Conservation (phyloP, 2,329 filamentous ascomycete species). For the Fusarium agapanthi region DNA sequence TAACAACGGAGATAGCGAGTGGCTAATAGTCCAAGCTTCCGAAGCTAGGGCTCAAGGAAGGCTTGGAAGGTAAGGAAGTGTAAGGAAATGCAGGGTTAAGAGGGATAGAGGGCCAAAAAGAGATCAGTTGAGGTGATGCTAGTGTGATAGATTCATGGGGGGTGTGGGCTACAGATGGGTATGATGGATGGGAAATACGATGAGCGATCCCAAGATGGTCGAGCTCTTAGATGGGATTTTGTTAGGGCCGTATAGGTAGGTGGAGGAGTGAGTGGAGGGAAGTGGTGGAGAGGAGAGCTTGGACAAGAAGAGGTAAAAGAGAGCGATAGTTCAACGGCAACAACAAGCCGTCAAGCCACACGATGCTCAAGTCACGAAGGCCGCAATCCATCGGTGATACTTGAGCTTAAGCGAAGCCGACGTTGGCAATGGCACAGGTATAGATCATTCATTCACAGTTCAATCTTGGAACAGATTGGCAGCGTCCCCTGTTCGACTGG, state of each 20-base stretch:
- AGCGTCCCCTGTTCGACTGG: conserved; percentile 16
- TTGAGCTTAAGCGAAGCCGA: not conserved
- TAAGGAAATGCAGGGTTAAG: conserved; percentile 32
- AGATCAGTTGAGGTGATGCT: conserved; percentile 28
- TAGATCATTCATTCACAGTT: conserved; percentile 5
- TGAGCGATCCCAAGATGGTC: conserved; percentile 35
- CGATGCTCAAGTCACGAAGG: conserved; percentile 5
- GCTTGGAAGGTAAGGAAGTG: conserved; percentile 26
- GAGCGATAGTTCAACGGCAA: not conserved
- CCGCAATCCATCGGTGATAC: not conserved
- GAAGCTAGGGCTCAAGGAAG: conserved; percentile 37
- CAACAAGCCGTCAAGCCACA: conserved; percentile 18
- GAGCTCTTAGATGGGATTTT: conserved; percentile 36
- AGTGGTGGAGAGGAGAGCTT: conserved; percentile 33
- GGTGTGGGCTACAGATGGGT: conserved; percentile 32
- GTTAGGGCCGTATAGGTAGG: conserved; percentile 28
- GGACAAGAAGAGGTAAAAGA: conserved; percentile 11
- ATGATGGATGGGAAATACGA: conserved; percentile 36
- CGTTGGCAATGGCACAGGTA: not conserved
- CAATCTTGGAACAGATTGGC: conserved; percentile 1
- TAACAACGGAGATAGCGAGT: conserved; percentile 31
- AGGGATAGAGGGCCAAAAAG: conserved; percentile 27
- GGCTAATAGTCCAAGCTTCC: conserved; percentile 36
- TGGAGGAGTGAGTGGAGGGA: conserved; percentile 37
- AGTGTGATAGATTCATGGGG: conserved; percentile 31